Conservation (phyloP, 192 early-diverging fungal species). For the Lunasporangiospora selenospora region DNA sequence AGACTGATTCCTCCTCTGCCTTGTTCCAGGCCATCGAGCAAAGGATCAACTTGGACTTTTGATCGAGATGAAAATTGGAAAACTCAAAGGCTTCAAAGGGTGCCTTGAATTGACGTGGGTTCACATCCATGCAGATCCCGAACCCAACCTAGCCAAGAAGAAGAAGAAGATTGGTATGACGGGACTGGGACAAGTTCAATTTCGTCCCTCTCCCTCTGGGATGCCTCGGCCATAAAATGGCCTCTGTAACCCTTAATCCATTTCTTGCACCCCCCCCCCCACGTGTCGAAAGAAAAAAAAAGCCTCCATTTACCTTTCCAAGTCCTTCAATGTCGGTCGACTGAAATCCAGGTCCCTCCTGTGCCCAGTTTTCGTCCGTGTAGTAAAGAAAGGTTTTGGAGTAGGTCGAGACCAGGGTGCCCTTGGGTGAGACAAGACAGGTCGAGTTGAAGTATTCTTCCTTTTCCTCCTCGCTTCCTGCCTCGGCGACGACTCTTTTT, state of each 20-base stretch:
- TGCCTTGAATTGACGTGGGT: constrained; percentile 74
- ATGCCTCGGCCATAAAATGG: too few relatives aligned
- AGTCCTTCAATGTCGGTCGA: constrained; percentile 57
- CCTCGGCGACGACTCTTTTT: constrained; percentile 12
- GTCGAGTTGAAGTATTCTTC: constrained; percentile 68
- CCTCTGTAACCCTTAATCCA: too few relatives aligned
- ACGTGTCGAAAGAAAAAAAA: neutral
- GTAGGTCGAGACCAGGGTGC: constrained; percentile 63
- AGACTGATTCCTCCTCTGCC: constrained; percentile 27
- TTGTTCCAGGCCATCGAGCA: constrained; percentile 78
- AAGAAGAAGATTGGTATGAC: neutral
- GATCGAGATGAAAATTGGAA: constrained; percentile 61
- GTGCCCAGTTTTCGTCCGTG: constrained; percentile 79
- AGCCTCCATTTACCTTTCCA: constrained; percentile 55
- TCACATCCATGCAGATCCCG: constrained; percentile 89
- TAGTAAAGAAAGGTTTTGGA: constrained; percentile 75
- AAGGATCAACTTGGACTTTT: constrained; percentile 57
- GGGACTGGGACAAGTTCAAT: neutral
- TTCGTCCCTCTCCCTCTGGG: too few relatives aligned
- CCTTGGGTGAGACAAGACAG: constrained; percentile 60
- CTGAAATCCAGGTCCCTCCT: constrained; percentile 67
- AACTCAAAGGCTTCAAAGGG: constrained; percentile 75
- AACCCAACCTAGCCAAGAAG: constrained; percentile 61
- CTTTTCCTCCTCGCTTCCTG: constrained; percentile 5
- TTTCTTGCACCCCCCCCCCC: too few relatives aligned